phyloP scores from a whole-genome alignment of 1,139 yeast species.

The Geotrichum histeridarum region DNA sequence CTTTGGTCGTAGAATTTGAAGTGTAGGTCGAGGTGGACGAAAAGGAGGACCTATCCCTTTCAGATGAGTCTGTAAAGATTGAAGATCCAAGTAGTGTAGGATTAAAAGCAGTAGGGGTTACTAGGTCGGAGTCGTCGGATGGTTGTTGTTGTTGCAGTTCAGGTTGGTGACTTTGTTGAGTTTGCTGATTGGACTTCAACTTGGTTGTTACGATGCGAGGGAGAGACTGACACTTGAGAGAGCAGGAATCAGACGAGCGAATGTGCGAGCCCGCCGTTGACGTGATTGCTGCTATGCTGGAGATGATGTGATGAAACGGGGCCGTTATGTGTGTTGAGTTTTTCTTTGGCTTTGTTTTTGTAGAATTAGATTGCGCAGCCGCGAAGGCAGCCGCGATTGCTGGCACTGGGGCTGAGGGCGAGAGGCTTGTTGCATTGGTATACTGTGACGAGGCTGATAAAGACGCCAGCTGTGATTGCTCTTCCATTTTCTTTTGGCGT shows the following conservation, averaged over 20 bases:
- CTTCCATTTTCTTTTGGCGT: conserved; percentile 17
- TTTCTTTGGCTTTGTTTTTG: conserved; percentile 8
- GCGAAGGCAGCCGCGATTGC: conserved; percentile 18
- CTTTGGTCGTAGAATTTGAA: neutral
- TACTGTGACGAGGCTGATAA: conserved; percentile 13
- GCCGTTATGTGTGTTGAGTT: conserved; percentile 1
- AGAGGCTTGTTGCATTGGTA: conserved; percentile 3
- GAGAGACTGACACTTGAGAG: neutral
- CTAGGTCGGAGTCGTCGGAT: too few species aligned
- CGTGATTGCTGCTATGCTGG: conserved; percentile 11
- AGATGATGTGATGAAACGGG: conserved; percentile 12
- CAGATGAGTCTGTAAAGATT: neutral
- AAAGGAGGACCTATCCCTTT: neutral
- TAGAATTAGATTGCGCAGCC: conserved; percentile 5
- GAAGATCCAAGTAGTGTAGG: too few species aligned
- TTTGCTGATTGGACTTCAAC: too few species aligned
- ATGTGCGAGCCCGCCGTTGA: neutral
- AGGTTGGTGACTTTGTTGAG: too few species aligned
- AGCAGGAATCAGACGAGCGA: neutral
- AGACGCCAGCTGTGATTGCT: conserved; percentile 14
- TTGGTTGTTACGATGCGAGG: conserved; percentile 4
- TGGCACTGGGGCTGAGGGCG: conserved; percentile 18
- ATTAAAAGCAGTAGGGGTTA: too few species aligned
- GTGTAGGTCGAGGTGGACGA: conserved; percentile 18
- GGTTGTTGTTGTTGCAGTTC: too few species aligned